Evolutionary conservation across 1,284 basidiomycete species (phyloP).

Genomic region (Trichosporon coremiiforme): DNA sequence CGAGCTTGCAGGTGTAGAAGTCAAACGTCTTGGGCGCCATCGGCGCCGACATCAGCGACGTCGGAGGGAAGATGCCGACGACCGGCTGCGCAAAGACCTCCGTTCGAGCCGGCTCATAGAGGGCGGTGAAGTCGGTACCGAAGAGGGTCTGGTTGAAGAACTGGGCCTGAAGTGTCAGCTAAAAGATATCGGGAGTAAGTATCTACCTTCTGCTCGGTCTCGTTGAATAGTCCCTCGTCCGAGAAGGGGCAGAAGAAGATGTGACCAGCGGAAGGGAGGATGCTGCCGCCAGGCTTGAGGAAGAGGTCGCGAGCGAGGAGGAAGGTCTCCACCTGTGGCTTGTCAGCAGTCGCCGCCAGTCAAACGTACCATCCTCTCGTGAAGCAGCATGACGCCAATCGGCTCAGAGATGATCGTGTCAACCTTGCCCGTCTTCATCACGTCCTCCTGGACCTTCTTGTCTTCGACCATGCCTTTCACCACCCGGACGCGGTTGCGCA

Average conservation of each 20-base stretch:
- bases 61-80: conserved; percentile 57
- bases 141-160: conserved; percentile 57
- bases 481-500: conserved; percentile 46
- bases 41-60: conserved; percentile 45
- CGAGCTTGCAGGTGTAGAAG: conserved; percentile 52
- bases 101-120: conserved; percentile 47
- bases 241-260: conserved; percentile 60
- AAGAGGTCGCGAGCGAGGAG: conserved; percentile 59
- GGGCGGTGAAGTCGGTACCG: conserved; percentile 53
- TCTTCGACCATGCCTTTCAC: conserved; percentile 55
- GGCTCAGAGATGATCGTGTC: conserved; percentile 62
- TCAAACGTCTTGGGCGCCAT: conserved; percentile 52
- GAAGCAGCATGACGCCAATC: conserved; percentile 60
- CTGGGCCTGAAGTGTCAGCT: conserved; percentile 40
- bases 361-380: conserved; percentile 59
- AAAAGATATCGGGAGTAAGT: background rate
- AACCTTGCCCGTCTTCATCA: conserved; percentile 52
- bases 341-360: background rate
- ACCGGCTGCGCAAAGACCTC: conserved; percentile 57
- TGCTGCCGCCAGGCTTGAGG: conserved; percentile 57
- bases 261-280: conserved; percentile 58
- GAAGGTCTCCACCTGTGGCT: conserved; percentile 57
- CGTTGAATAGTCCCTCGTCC: conserved; percentile 58
- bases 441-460: conserved; percentile 44
- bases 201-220: conserved; percentile 58